Evolutionary conservation across 306 rosid genomes (phyloP).

Genomic region (Medicago arabica): DNA sequence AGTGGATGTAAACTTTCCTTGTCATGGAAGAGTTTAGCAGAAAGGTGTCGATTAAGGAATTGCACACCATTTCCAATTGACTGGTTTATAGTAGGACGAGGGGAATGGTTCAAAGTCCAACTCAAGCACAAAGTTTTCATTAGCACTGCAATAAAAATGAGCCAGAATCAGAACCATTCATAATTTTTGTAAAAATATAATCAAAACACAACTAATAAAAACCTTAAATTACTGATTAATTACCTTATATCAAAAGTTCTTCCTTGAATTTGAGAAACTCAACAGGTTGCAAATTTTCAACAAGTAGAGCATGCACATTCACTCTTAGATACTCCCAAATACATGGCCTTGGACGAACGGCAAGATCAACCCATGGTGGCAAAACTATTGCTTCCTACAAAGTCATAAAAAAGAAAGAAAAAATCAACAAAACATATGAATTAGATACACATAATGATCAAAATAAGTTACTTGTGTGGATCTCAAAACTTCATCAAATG

Average conservation of each 20-base stretch:
- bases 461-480: conserved; percentile 66
- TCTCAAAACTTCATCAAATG: conserved; percentile 85
- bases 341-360: conserved; percentile 98
- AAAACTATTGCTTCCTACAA: conserved; percentile 83
- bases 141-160: conserved; percentile 52
- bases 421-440: conserved; percentile 23
- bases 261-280: conserved; percentile 92
- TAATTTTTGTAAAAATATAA: too few relatives aligned
- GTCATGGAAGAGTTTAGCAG: conserved; percentile 97
- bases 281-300: conserved; percentile 74
- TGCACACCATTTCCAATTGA: conserved; percentile 99
- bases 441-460: not conserved
- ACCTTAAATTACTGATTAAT: too few relatives aligned
- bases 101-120: conserved; percentile 97
- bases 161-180: not conserved
- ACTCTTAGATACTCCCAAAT: conserved; percentile 96
- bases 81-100: conserved; percentile 91
- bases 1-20: conserved; percentile 97
- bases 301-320: conserved; percentile 82
- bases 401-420: not conserved
- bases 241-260: conserved; percentile 93
- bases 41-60: conserved; percentile 96
- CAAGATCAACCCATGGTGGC: conserved; percentile 97
- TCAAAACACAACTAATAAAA: too few relatives aligned
- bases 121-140: conserved; percentile 93